These are phyloP conservation scores for Thielaviopsis musarum DNA, from an alignment of 2,329 filamentous ascomycete genomes.

Conservation along the genomic window DNA sequence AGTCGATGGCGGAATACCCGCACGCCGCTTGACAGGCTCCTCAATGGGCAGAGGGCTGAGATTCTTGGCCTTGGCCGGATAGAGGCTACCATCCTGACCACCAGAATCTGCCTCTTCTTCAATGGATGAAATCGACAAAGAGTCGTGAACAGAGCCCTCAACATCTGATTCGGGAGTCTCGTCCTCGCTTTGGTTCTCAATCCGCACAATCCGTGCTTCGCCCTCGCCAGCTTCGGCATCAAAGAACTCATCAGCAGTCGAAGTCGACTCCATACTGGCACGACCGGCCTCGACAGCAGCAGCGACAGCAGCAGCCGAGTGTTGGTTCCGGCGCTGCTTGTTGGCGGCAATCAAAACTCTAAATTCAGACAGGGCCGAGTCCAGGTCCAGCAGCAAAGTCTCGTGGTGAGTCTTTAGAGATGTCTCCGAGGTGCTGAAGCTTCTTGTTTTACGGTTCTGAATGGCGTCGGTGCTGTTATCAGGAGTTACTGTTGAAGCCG, in stretches of 20 bases:
- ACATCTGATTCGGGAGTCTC: slow-evolving; percentile 42
- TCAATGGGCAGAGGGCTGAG: slow-evolving; percentile 62
- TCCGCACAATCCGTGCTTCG: slow-evolving; percentile 54
- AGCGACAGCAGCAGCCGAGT: slow-evolving; percentile 28
- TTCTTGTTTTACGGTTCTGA: slow-evolving; percentile 22
- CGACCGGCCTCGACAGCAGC: slow-evolving; percentile 24
- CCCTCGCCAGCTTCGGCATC: slow-evolving; percentile 59
- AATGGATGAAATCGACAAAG: slow-evolving; percentile 41
- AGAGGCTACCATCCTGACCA: slow-evolving; percentile 48
- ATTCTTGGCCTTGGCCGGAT: slow-evolving; percentile 59
- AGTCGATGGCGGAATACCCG: slow-evolving; percentile 54
- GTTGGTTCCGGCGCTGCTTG: slow-evolving; percentile 53
- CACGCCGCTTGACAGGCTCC: slow-evolving; percentile 46
- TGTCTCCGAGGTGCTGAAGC: slow-evolving; percentile 35
- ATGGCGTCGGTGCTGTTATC: slow-evolving; percentile 19
- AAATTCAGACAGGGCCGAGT: slow-evolving; percentile 71
- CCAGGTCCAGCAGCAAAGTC: slow-evolving; percentile 68
- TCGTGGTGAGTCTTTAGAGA: slow-evolving; percentile 67
- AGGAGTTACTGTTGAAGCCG: slow-evolving; percentile 24
- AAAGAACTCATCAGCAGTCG: slow-evolving; percentile 78
- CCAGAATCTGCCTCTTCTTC: slow-evolving; percentile 40
- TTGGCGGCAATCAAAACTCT: slow-evolving; percentile 58
- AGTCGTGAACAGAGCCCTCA: slow-evolving; percentile 35
- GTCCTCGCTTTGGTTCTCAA: slow-evolving; percentile 48
- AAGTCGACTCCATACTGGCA: slow-evolving; percentile 63